Evolutionary conservation across 495 filamentous ascomycete genomes (phyloP).

Genomic region (Penicillium argentinense): DNA sequence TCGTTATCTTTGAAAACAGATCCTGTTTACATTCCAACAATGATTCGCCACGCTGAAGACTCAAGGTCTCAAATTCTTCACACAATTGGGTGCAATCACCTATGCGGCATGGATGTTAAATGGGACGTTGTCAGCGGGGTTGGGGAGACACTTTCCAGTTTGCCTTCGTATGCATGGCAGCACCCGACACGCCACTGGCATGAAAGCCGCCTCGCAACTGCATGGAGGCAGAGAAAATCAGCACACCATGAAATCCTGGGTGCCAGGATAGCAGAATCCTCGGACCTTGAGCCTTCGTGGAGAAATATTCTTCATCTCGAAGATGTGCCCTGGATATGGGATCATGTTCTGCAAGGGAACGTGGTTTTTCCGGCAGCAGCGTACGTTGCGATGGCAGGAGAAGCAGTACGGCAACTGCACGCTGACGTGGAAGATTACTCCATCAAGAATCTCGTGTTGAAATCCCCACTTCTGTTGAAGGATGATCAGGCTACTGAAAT

Average conservation of each 20-base stretch:
- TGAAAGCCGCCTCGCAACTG: slow-evolving; percentile 44
- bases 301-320: slow-evolving; percentile 45
- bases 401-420: slow-evolving; percentile 40
- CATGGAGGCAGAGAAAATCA: slow-evolving; percentile 47
- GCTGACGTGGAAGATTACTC: neutral
- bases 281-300: slow-evolving; percentile 48
- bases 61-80: slow-evolving; percentile 16
- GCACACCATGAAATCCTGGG: slow-evolving; percentile 51
- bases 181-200: slow-evolving; percentile 42
- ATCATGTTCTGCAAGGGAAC: slow-evolving; percentile 38
- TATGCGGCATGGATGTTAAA: slow-evolving; percentile 19
- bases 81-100: slow-evolving; percentile 29
- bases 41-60: slow-evolving; percentile 23
- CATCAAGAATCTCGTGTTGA: neutral
- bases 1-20: neutral
- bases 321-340: slow-evolving; percentile 47
- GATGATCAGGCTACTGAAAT: neutral
- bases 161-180: slow-evolving; percentile 55
- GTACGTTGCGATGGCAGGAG: slow-evolving; percentile 47
- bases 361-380: slow-evolving; percentile 51
- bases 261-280: slow-evolving; percentile 34
- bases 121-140: slow-evolving; percentile 27
- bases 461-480: neutral
- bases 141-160: slow-evolving; percentile 32
- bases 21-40: slow-evolving; percentile 31